A percentile compares a stretch with the other conserved stretches of the same genome.
Conservation (phyloP, 176 grass and related monocot genomes). For the Triticum dicoccoides region DNA sequence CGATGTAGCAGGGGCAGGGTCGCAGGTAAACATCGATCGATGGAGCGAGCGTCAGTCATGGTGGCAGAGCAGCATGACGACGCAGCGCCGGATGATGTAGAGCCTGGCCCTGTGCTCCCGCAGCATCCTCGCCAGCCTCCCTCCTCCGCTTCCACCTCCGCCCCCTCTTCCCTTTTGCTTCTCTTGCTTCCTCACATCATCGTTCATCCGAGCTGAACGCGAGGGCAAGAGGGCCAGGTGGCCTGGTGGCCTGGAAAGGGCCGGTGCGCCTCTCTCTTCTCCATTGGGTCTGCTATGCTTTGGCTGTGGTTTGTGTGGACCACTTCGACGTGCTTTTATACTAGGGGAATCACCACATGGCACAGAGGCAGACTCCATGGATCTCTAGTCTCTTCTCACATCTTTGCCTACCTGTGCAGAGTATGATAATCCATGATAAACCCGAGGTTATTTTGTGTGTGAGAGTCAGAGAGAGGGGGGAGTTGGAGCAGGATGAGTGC, state of each 20-base stretch:
- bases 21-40: neutral
- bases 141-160: neutral
- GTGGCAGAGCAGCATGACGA: conserved; percentile 40
- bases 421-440: too few species aligned
- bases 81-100: conserved; percentile 44
- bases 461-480: too few species aligned
- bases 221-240: neutral
- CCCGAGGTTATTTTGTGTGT: too few species aligned
- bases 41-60: conserved; percentile 21
- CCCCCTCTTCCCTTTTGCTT: conserved; percentile 8
- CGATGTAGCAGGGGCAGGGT: neutral
- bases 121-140: conserved; percentile 18
- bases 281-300: conserved; percentile 14
- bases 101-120: conserved; percentile 39
- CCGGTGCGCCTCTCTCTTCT: neutral
- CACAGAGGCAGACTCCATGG: neutral
- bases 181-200: conserved; percentile 33
- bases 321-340: conserved; percentile 36
- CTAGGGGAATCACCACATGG: neutral
- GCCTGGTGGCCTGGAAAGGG: neutral
- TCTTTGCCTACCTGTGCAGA: too few species aligned
- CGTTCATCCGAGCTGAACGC: conserved; percentile 21
- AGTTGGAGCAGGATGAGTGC: neutral
- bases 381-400: too few species aligned
- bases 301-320: conserved; percentile 7